A percentile compares a stretch with the other conserved stretches of the same genome.
Conservation (phyloP, 805 yeast species). For the Barnettozyma botsteinii region DNA sequence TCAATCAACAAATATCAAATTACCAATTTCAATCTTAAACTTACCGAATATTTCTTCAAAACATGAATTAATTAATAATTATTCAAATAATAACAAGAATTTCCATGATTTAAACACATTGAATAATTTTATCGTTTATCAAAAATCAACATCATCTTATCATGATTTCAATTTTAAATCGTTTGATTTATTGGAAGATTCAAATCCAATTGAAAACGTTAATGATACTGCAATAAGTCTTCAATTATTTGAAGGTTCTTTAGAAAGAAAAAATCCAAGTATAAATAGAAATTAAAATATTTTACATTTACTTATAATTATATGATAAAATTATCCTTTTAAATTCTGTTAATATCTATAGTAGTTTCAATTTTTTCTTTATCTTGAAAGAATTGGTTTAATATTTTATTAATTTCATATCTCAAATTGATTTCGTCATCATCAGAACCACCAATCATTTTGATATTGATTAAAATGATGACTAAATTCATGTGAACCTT, state of each 20-base stretch:
- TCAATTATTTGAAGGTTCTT: slow-evolving; percentile 46
- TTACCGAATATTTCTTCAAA: slow-evolving; percentile 20
- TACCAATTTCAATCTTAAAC: slow-evolving; percentile 24
- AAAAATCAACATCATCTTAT: slow-evolving; percentile 25
- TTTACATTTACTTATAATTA: neutral
- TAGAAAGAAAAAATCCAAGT: slow-evolving; percentile 41
- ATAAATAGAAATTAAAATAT: neutral
- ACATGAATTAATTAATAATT: neutral
- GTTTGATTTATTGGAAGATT: slow-evolving; percentile 56
- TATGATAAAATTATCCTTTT: neutral
- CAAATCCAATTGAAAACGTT: slow-evolving; percentile 38
- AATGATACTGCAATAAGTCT: slow-evolving; percentile 53
- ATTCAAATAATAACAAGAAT: slow-evolving; percentile 8
- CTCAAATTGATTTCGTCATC: slow-evolving; percentile 60
- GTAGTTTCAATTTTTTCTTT: slow-evolving; percentile 34
- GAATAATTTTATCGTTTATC: slow-evolving; percentile 24
- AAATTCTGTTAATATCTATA: slow-evolving; percentile 35
- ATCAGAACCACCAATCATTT: slow-evolving; percentile 64
- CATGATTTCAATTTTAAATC: slow-evolving; percentile 38
- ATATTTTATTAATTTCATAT: slow-evolving; percentile 41
- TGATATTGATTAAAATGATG: slow-evolving; percentile 48
- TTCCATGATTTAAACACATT: slow-evolving; percentile 18
- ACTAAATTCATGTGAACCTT: slow-evolving; percentile 58
- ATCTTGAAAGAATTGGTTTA: slow-evolving; percentile 27
- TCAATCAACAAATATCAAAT: slow-evolving; percentile 23